Percentiles rank a stretch among this genome's conserved stretches.
phyloP scores from a whole-genome alignment of 2,329 filamentous ascomycete genomes.

The Hirsutella thompsonii region DNA sequence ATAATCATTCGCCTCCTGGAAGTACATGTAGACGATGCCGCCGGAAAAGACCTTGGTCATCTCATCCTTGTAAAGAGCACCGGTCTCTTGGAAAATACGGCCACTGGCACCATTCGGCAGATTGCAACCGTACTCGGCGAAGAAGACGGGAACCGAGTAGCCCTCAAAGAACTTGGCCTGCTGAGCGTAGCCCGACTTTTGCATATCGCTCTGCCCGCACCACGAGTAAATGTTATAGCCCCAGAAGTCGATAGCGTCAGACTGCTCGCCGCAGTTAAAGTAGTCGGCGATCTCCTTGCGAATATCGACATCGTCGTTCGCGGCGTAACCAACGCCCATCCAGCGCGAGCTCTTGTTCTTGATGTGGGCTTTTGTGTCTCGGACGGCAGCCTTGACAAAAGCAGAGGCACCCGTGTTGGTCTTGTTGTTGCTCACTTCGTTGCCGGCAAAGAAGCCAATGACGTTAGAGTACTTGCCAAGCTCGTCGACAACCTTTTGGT shows the following conservation, averaged over 20 bases:
- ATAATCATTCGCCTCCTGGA: constrained; percentile 81
- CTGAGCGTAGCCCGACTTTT: constrained; percentile 64
- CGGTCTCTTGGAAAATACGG: constrained; percentile 77
- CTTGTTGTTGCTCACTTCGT: constrained; percentile 83
- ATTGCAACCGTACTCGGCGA: constrained; percentile 98
- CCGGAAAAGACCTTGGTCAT: constrained; percentile 89
- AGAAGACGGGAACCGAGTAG: constrained; percentile 93
- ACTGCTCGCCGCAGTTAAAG: constrained; percentile 73
- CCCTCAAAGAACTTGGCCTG: constrained; percentile 77
- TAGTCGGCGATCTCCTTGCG: constrained; percentile 75
- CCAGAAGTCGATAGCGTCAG: constrained; percentile 81
- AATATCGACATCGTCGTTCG: constrained; percentile 80
- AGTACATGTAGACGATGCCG: constrained; percentile 99
- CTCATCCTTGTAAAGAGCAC: constrained; percentile 60
- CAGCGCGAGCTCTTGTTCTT: constrained; percentile 63
- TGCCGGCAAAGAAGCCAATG: constrained; percentile 96
- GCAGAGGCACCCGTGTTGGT: constrained; percentile 86
- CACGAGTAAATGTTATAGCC: constrained; percentile 99
- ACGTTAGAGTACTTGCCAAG: constrained; percentile 78
- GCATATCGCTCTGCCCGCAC: constrained; percentile 77
- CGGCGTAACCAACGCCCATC: constrained; percentile 89
- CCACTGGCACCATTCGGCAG: constrained; percentile 41
- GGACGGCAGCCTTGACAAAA: constrained; percentile 94
- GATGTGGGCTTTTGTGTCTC: constrained; percentile 93
- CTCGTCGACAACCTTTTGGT: constrained; percentile 71